Conservation (phyloP, 768 basidiomycete species). For the Candolleomyces eurysporus region DNA sequence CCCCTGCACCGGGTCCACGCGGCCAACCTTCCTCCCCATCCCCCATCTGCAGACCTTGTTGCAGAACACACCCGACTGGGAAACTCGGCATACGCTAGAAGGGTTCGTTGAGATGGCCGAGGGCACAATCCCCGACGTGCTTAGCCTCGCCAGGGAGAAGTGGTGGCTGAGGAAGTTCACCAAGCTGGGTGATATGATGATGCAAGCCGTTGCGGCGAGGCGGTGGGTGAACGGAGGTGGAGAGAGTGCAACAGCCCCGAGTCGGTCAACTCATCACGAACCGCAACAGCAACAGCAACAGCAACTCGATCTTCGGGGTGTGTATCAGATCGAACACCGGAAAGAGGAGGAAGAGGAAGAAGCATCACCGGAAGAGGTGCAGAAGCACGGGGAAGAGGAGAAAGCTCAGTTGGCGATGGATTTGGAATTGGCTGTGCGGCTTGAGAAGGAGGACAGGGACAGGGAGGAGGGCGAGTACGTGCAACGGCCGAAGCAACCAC, state of each 20-base stretch:
- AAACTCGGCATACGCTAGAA: conserved; percentile 63
- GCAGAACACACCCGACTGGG: conserved; percentile 50
- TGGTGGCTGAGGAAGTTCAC: conserved; percentile 67
- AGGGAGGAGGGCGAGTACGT: conserved; percentile 12
- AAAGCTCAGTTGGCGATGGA: conserved; percentile 6
- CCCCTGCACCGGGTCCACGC: conserved; percentile 13
- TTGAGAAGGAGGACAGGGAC: conserved; percentile 4
- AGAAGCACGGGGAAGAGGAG: conserved; percentile 1
- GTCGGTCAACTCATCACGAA: not conserved
- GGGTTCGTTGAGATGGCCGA: conserved; percentile 75
- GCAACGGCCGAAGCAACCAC: not conserved
- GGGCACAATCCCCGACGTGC: conserved; percentile 60
- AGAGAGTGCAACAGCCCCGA: not conserved
- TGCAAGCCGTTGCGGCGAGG: conserved; percentile 64
- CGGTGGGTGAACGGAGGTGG: conserved; percentile 31
- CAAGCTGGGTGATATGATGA: conserved; percentile 62
- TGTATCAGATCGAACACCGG: not conserved
- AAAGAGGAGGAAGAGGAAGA: not conserved
- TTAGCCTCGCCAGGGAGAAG: conserved; percentile 64
- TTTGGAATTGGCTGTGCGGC: not conserved
- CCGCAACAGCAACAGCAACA: not conserved
- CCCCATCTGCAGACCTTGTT: not conserved
- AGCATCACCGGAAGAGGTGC: not conserved
- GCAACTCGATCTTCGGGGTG: too few species aligned
- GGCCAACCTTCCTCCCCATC: not conserved